phyloP scores from a whole-genome alignment of 2,329 filamentous ascomycete genomes.

The Xylaria sp. region DNA sequence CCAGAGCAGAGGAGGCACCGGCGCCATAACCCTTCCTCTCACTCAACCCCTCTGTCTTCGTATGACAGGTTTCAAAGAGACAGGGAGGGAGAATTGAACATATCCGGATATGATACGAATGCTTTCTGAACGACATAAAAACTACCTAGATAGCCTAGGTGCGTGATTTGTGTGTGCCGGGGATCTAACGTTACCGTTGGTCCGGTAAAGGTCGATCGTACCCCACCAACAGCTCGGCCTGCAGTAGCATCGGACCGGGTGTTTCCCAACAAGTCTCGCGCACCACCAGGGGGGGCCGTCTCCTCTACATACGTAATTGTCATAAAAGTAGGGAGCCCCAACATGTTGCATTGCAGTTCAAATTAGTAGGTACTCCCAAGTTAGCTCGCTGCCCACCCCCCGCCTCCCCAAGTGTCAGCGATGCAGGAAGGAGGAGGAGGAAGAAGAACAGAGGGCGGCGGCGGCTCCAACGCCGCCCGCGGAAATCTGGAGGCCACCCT shows the following conservation, averaged over 20 bases:
- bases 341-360: background rate
- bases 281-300: too few relatives aligned
- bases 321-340: conserved; percentile 1
- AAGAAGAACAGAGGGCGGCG: background rate
- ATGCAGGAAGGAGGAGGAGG: conserved; percentile 13
- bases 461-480: background rate
- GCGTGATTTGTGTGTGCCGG: conserved; percentile 9
- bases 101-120: too few relatives aligned
- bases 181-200: conserved; percentile 10
- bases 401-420: background rate
- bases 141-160: background rate
- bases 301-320: too few relatives aligned
- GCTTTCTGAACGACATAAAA: conserved; percentile 1
- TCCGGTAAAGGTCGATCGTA: conserved; percentile 9
- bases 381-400: too few relatives aligned
- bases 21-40: conserved; percentile 40
- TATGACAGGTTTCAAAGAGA: too few relatives aligned
- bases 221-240: conserved; percentile 15
- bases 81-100: too few relatives aligned
- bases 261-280: background rate
- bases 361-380: too few relatives aligned
- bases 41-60: background rate
- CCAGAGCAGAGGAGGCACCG: conserved; percentile 65
- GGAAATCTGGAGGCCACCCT: conserved; percentile 28
- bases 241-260: conserved; percentile 15